Evolutionary conservation across 2,329 filamentous ascomycete species (phyloP).

Genomic region (Aspergillus calidoustus): DNA sequence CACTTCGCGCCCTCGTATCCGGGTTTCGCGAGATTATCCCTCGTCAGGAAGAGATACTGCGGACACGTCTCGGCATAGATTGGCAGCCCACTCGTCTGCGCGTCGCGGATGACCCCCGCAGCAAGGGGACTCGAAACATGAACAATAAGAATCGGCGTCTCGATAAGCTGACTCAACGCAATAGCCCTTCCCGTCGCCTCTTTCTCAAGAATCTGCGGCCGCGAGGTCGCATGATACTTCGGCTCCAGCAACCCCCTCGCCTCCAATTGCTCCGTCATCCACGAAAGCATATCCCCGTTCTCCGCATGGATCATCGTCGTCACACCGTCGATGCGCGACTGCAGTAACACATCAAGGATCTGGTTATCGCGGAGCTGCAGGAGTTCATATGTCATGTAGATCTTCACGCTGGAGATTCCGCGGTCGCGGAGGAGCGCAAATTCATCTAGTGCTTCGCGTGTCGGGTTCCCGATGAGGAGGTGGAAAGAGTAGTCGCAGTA

Average conservation of each 20-base stretch:
- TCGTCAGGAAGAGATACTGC: slow-evolving; percentile 62
- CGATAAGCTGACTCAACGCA: slow-evolving; percentile 53
- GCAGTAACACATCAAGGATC: slow-evolving; percentile 51
- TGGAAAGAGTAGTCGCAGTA: slow-evolving; percentile 63
- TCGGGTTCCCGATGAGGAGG: slow-evolving; percentile 45
- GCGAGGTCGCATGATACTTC: slow-evolving; percentile 49
- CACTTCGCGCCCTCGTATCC: slow-evolving; percentile 56
- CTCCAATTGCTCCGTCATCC: slow-evolving; percentile 43
- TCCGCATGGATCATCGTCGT: slow-evolving; percentile 56
- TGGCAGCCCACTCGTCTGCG: slow-evolving; percentile 56
- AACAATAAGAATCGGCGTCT: slow-evolving; percentile 59
- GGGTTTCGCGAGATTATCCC: slow-evolving; percentile 49
- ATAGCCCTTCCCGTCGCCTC: slow-evolving; percentile 57
- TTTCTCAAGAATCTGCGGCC: slow-evolving; percentile 47
- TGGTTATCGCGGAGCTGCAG: slow-evolving; percentile 47
- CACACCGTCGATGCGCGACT: slow-evolving; percentile 45
- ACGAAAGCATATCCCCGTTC: slow-evolving; percentile 51
- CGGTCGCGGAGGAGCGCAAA: slow-evolving; percentile 40
- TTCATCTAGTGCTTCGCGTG: slow-evolving; percentile 43
- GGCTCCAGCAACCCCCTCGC: slow-evolving; percentile 40
- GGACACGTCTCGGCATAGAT: slow-evolving; percentile 64
- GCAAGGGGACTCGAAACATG: slow-evolving; percentile 57
- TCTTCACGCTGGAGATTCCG: slow-evolving; percentile 52
- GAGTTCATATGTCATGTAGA: slow-evolving; percentile 54
- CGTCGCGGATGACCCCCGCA: slow-evolving; percentile 53